Conservation (phyloP, 352 stramenopile genomes). For the Pythium aristosporum region DNA sequence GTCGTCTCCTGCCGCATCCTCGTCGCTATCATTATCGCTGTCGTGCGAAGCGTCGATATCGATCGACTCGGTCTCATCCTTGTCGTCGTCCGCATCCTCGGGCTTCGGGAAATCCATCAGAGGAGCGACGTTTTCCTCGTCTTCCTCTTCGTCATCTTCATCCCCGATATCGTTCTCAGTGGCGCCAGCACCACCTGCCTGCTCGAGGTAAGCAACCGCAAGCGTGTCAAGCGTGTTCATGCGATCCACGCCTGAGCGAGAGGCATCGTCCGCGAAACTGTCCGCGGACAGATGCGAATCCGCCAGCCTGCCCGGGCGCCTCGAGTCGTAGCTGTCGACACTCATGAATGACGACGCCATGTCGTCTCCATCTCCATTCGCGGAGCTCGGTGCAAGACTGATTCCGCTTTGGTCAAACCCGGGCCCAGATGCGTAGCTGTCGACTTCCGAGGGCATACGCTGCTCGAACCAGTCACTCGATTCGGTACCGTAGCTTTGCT, state of each 20-base stretch:
- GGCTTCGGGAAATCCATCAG: conserved; percentile 24
- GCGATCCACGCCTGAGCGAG: not conserved
- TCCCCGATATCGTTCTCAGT: conserved; percentile 31
- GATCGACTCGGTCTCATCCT: conserved; percentile 26
- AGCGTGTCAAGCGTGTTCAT: conserved; percentile 23
- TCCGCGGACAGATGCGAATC: conserved; percentile 20
- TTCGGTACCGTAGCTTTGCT: conserved; percentile 15
- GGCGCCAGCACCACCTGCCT: conserved; percentile 24
- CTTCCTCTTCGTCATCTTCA: conserved; percentile 30
- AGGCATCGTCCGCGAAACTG: conserved; percentile 1
- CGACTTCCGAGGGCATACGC: conserved; percentile 17
- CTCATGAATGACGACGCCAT: conserved; percentile 27
- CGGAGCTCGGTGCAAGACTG: conserved; percentile 15
- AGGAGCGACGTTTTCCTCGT: conserved; percentile 14
- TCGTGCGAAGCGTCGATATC: conserved; percentile 22
- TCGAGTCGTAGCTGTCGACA: conserved; percentile 24
- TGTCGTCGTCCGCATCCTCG: conserved; percentile 9
- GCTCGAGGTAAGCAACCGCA: conserved; percentile 31
- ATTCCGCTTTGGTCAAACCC: conserved; percentile 3
- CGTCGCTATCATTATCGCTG: conserved; percentile 23
- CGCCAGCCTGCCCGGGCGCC: conserved; percentile 6
- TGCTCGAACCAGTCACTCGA: conserved; percentile 27
- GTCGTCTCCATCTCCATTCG: conserved; percentile 20
- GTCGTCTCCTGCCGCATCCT: conserved; percentile 24
- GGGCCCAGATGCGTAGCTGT: conserved; percentile 13